phyloP scores from a whole-genome alignment of 1,284 basidiomycete species.

The Pseudozyma sp. region DNA sequence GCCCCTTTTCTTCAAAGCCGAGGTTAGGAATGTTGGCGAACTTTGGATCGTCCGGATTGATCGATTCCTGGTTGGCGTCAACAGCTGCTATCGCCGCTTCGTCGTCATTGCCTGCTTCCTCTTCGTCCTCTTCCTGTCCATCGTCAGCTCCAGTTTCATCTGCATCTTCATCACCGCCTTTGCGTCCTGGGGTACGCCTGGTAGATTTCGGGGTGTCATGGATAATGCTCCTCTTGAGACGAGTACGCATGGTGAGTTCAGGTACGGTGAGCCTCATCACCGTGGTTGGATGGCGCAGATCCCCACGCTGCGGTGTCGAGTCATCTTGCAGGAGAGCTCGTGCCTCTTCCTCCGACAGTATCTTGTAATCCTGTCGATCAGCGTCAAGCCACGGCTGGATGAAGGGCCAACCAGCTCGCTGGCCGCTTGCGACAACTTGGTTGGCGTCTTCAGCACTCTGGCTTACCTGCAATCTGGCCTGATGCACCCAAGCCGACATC shows the following conservation, averaged over 20 bases:
- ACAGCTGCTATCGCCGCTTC: constrained; percentile 16
- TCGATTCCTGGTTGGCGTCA: constrained; percentile 27
- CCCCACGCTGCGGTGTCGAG: constrained; percentile 10
- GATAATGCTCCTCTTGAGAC: constrained; percentile 18
- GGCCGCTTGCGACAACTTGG: neutral
- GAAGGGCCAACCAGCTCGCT: constrained; percentile 41
- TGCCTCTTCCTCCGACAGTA: constrained; percentile 13
- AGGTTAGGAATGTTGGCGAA: constrained; percentile 34
- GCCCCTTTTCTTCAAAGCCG: constrained; percentile 33
- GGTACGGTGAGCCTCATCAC: constrained; percentile 35
- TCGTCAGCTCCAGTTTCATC: constrained; percentile 2
- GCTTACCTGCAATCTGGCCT: constrained; percentile 2
- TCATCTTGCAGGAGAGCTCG: constrained; percentile 19
- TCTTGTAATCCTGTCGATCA: neutral
- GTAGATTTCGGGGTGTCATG: constrained; percentile 10
- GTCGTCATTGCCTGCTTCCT: constrained; percentile 21
- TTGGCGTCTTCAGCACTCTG: neutral
- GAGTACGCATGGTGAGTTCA: constrained; percentile 24
- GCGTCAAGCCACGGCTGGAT: constrained; percentile 30
- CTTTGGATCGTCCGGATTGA: constrained; percentile 31
- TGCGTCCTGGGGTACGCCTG: constrained; percentile 4
- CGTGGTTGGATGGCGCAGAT: constrained; percentile 30
- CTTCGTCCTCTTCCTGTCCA: constrained; percentile 22
- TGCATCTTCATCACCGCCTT: constrained; percentile 1
- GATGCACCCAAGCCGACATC: constrained; percentile 19